These are phyloP conservation scores for Hanseniaspora nectarophila DNA, from an alignment of 805 yeast genomes.

Conservation along the genomic window DNA sequence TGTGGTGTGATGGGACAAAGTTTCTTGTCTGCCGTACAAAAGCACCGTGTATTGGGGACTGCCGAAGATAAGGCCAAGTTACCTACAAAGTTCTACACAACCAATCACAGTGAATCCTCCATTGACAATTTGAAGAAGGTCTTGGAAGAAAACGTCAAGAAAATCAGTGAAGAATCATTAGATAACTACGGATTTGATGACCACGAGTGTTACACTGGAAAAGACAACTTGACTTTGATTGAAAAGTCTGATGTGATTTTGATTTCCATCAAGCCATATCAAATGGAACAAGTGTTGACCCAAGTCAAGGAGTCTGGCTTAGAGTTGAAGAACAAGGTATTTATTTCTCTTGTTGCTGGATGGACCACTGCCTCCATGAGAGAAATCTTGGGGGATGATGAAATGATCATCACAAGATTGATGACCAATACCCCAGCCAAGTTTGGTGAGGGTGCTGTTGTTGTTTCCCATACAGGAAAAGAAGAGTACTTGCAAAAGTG, in stretches of 20 bases:
- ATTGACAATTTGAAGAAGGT: constrained; percentile 40
- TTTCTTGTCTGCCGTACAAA: constrained; percentile 57
- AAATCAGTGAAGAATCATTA: constrained; percentile 37
- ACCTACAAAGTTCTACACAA: constrained; percentile 67
- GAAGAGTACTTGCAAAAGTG: constrained; percentile 34
- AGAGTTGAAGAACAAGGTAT: constrained; percentile 19
- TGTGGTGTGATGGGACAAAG: constrained; percentile 97
- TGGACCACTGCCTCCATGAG: constrained; percentile 63
- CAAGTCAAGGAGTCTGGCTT: not conserved
- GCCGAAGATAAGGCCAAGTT: constrained; percentile 29
- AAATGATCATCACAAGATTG: constrained; percentile 55
- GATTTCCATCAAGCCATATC: constrained; percentile 80
- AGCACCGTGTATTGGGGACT: constrained; percentile 30
- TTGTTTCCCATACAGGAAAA: constrained; percentile 56
- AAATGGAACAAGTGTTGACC: constrained; percentile 50
- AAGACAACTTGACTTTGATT: constrained; percentile 47
- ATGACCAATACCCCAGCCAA: constrained; percentile 97
- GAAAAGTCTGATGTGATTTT: constrained; percentile 55
- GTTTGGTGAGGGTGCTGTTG: constrained; percentile 88
- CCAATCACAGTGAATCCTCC: constrained; percentile 39
- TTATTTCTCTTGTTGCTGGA: constrained; percentile 85
- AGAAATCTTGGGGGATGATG: constrained; percentile 19
- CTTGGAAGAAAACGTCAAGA: constrained; percentile 36
- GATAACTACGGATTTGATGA: constrained; percentile 28
- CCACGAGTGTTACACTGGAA: constrained; percentile 1